Conservation (phyloP, 306 rosid species). For the Rosa multiflora region DNA sequence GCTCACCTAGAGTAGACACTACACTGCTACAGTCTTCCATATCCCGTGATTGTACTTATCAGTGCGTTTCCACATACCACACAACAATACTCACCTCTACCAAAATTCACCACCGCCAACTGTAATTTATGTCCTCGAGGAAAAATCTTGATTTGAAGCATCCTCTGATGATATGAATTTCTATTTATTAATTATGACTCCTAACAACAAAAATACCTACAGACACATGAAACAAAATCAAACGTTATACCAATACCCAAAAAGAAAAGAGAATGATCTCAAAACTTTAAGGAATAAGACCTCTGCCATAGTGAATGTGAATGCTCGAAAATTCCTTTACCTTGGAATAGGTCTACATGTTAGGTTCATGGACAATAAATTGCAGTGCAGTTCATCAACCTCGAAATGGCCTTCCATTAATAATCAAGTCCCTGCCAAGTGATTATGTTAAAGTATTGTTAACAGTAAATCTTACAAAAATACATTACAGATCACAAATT, state of each 20-base stretch:
- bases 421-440: not conserved
- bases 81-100: not conserved
- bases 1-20: not conserved
- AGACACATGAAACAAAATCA: not conserved
- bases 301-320: not conserved
- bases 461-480: not conserved
- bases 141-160: not conserved
- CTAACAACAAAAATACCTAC: conserved; percentile 5
- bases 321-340: not conserved
- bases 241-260: not conserved
- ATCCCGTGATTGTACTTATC: not conserved
- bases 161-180: not conserved
- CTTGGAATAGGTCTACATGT: not conserved
- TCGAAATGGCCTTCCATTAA: not conserved
- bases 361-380: not conserved
- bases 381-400: not conserved
- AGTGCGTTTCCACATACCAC: not conserved
- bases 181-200: not conserved
- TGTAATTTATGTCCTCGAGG: not conserved
- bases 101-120: not conserved
- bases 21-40: too few relatives aligned
- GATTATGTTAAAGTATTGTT: not conserved
- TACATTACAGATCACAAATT: not conserved
- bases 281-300: not conserved
- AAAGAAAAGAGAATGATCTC: not conserved